Conservation (phyloP, 352 stramenopile genomes). For the Phytophthora foliorum region DNA sequence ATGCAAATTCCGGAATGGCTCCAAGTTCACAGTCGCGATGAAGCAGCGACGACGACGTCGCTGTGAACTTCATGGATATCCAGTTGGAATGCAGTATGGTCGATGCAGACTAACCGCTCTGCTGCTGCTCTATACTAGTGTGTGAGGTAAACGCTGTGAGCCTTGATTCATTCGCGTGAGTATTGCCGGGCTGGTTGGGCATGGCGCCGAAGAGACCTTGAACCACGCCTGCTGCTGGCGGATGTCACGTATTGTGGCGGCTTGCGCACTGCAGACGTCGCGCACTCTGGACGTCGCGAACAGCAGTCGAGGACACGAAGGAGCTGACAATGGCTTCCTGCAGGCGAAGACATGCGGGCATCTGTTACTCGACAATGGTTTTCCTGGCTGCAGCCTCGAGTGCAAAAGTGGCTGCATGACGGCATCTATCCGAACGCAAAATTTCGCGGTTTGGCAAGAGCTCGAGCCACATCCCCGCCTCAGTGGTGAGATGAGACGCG, state of each 20-base stretch:
- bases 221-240: constrained; percentile 12
- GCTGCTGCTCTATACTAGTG: background rate
- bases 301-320: background rate
- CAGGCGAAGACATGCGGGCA: background rate
- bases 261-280: background rate
- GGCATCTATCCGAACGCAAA: background rate
- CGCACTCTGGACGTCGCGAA: too few species aligned
- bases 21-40: constrained; percentile 2
- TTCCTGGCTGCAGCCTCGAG: constrained; percentile 1
- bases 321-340: background rate
- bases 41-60: background rate
- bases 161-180: constrained; percentile 6
- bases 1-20: constrained; percentile 11
- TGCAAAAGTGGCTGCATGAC: background rate
- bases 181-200: constrained; percentile 6
- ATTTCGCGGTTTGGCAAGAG: background rate
- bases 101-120: background rate
- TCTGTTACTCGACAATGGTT: background rate
- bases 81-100: background rate
- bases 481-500: background rate
- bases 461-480: background rate
- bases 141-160: constrained; percentile 1
- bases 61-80: constrained; percentile 2
- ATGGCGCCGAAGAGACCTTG: background rate
- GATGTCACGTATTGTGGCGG: constrained; percentile 14